Conservation (phyloP, 495 filamentous ascomycete genomes). For the Chaetomium fimeti region DNA sequence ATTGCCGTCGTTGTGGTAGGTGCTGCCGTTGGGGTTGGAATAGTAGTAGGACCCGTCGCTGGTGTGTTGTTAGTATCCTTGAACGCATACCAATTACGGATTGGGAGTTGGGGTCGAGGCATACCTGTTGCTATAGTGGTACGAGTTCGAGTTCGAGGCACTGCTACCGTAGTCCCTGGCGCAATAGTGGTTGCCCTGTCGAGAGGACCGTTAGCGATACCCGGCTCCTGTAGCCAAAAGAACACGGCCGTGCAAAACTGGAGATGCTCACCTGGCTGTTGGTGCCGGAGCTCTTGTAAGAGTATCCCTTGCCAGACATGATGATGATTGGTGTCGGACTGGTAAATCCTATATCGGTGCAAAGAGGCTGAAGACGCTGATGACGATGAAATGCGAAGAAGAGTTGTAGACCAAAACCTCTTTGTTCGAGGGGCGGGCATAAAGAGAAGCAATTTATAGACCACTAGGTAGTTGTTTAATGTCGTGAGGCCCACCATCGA, state of each 20-base stretch:
- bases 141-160: constrained; percentile 46
- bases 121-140: constrained; percentile 56
- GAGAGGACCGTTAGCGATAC: neutral
- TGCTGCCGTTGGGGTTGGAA: constrained; percentile 54
- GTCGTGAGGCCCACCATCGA: neutral
- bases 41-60: constrained; percentile 61
- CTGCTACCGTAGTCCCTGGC: constrained; percentile 48
- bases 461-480: too few relatives aligned
- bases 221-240: too few relatives aligned
- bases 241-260: neutral
- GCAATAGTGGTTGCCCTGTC: constrained; percentile 57
- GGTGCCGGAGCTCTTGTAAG: constrained; percentile 44
- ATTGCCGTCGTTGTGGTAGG: constrained; percentile 47
- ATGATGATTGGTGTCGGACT: constrained; percentile 27
- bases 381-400: neutral
- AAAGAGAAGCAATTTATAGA: neutral
- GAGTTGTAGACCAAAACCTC: neutral
- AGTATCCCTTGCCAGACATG: constrained; percentile 40
- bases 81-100: neutral
- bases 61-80: neutral
- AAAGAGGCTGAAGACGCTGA: neutral
- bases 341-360: neutral
- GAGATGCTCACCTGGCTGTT: constrained; percentile 41
- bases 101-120: neutral
- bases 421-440: neutral